Evolutionary conservation across 768 basidiomycete species (phyloP), one percentile per base, ranked within the genome.

Genomic region (Lepiota subincarnata): DNA sequence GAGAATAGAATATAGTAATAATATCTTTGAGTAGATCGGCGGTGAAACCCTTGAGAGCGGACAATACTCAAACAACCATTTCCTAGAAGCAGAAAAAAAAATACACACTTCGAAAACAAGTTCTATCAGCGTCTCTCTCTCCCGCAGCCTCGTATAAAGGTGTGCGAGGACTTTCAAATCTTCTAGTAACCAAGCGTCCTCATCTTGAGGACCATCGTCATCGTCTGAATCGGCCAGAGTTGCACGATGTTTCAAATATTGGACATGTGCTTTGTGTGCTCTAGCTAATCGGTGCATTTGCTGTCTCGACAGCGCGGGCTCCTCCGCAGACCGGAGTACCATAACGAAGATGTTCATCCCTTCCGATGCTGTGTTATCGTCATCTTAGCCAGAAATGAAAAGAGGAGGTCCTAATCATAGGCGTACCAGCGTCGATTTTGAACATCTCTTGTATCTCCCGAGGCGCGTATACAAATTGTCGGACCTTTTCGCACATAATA

Each of bases 1-100:
- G 97, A 0, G 94, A 73, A 68, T 99, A 99, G 70, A 99, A 99
- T 55, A 99, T 98, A 16, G 97, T 98, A 62, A 99, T 92, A 55
- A 99, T 98, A 66, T 99, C 97, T 69, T 95, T 98, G 63, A 99
- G 73, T 20, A 99, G 75, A 31, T 98, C 97, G 1, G 96, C 86
- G 0, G 97, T 98, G 41, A 86, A 86, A 18, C 97, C 95, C 95
- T 98, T 31, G 31, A 4, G 26, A 7, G 34, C 6, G n/a, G 50
- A 48, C 57, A 24, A 8, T 43, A 0, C 28, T 39, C 18, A 18
- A 41, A 26, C 40, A 41, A 26, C 10, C 7, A 31, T 41, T 26
- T 31, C 4, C 18, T 26, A 3, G 14, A 8, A 4, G 37, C 4
- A 22, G 10, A 10, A 40, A 31, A 4, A 24, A n/a, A 14, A 18